A percentile compares a stretch with the other conserved stretches of the same genome.
Evolutionary conservation across 495 filamentous ascomycete genomes (phyloP).

Genomic region (Neurospora sp.): DNA sequence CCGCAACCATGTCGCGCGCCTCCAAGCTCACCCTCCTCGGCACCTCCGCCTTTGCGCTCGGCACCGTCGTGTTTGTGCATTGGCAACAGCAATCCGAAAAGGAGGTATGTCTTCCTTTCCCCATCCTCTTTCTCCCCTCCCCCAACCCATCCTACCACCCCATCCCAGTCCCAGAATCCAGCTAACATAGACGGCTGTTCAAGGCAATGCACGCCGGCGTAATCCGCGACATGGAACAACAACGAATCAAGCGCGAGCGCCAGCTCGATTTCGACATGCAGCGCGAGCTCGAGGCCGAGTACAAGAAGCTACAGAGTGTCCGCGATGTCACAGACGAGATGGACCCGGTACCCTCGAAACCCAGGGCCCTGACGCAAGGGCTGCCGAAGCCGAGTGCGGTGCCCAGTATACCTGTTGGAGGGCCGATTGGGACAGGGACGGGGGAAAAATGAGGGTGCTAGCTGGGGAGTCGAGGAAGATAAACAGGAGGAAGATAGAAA

Average conservation of each 20-base stretch:
- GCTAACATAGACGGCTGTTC: no score
- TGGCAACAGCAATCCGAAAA: conserved; percentile 78
- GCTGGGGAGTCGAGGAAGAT: no score
- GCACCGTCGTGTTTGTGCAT: conserved; percentile 80
- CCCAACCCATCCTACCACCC: no score
- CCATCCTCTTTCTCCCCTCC: no score
- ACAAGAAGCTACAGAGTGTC: conserved; percentile 69
- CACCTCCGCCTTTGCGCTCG: conserved; percentile 64
- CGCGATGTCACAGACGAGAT: conserved; percentile 25
- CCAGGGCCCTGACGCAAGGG: not conserved
- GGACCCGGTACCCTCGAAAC: not conserved
- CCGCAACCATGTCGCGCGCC: conserved; percentile 67
- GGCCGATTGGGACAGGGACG: not conserved
- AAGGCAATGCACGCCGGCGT: conserved; percentile 93
- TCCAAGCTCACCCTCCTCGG: conserved; percentile 75
- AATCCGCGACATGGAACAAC: conserved; percentile 88
- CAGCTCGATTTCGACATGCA: conserved; percentile 94
- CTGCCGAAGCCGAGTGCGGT: not conserved
- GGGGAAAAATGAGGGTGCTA: not conserved
- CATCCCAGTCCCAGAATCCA: no score
- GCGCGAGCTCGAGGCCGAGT: conserved; percentile 73
- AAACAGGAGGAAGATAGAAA: no score
- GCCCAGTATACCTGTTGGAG: not conserved
- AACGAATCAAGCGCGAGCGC: conserved; percentile 75
- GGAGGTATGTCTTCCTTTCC: conserved; percentile 44